Evolutionary conservation across 805 yeast species (phyloP), one percentile per base, ranked within the genome.

Genomic region (Sugiyamaella floridensis): DNA sequence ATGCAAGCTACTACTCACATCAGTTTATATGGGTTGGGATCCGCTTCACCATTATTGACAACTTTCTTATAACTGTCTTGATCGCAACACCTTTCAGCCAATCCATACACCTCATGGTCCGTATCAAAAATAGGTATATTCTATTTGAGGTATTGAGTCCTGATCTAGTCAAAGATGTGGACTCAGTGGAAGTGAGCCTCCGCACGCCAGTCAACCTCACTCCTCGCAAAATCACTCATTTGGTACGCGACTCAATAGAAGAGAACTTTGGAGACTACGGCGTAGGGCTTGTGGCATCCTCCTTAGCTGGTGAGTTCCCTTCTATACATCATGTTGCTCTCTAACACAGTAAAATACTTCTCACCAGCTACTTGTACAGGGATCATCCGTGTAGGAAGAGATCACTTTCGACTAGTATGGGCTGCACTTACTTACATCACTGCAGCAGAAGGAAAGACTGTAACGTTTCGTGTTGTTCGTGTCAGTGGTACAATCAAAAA

Each of bases 401-500:
- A 79, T 45, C 81, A 82, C 52, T 77, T 74, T 48, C 79, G 82
- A 44, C 60, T 78, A 2, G 78, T 88, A 0, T 72, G 87, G 53
- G 87, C 85, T 0, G 87, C 96, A 0, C 65, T 92, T 55, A 67
- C 71, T 2, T 60, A 64, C 37, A 59, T 72, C 5, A 73, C 72
- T 41, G 69, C 70, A 28, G 61, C 89, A 2, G 81, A 75, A 15
- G 80, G 76, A 19, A 63, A 63, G 6, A 67, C 66, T 0, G 77
- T 81, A 4, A 75, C 85, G 10, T 66, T 89, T 14, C 74, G 82
- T 51, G 83, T 86, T 28, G 69, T 78, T 4, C 85, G 84, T 53
- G 81, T 87, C 0, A 83, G 95, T 62, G 98, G 97, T 0, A 89
- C 97, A 0, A 89, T 90, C 32, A 83, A 82, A 64, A 88, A 87